Conservation (phyloP, 805 yeast species). For the Lipomyces orientalis region DNA sequence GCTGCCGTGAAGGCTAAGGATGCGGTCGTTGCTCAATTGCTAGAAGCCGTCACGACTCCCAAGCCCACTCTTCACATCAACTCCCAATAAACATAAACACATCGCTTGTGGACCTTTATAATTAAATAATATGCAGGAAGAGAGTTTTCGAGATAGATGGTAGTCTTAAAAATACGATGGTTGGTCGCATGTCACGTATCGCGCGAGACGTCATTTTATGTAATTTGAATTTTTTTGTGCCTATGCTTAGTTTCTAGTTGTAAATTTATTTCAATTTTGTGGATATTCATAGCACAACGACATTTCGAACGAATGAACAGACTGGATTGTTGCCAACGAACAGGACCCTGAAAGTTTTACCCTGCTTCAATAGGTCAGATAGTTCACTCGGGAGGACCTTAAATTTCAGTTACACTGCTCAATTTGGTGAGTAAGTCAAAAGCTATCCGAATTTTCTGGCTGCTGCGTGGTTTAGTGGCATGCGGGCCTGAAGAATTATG, state of each 20-base stretch:
- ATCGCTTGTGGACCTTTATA: not conserved
- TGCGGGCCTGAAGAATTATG: not conserved
- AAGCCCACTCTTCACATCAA: constrained; percentile 83
- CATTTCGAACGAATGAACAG: too few species aligned
- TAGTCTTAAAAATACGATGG: not conserved
- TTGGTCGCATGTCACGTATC: not conserved
- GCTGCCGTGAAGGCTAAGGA: constrained; percentile 66
- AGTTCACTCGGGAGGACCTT: too few species aligned
- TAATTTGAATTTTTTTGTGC: not conserved
- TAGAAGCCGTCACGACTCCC: constrained; percentile 80
- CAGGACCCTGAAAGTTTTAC: too few species aligned
- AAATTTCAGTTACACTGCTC: too few species aligned
- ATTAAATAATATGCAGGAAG: not conserved
- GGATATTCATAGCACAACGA: not conserved
- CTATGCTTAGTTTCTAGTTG: not conserved
- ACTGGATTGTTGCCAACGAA: too few species aligned
- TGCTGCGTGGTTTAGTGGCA: too few species aligned
- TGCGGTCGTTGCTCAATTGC: constrained; percentile 73
- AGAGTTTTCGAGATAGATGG: not conserved
- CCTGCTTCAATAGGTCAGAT: too few species aligned
- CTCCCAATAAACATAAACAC: constrained; percentile 50
- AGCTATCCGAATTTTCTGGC: too few species aligned
- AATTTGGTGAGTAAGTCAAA: too few species aligned
- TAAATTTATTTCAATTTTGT: not conserved
- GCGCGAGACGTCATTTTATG: not conserved